phyloP scores from a whole-genome alignment of 129 eudicot genomes.

The Flaveria sonorensis region DNA sequence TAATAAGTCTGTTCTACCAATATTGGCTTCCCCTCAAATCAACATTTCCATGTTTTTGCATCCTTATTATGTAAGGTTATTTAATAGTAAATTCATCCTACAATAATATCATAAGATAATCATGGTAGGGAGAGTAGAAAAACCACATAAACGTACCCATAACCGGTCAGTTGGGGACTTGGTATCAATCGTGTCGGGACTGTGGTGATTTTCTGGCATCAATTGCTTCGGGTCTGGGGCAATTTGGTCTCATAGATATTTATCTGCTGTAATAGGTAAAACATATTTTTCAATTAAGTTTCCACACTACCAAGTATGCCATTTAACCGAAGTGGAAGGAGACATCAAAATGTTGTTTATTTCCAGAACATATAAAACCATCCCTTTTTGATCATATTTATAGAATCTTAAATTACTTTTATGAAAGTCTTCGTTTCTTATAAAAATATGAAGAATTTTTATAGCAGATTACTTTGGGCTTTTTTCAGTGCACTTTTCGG shows the following conservation, averaged over 20 bases:
- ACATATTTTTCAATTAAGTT: too few relatives aligned
- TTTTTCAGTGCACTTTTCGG: too few relatives aligned
- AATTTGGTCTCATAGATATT: too few relatives aligned
- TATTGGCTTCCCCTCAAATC: not conserved
- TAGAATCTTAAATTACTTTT: not conserved
- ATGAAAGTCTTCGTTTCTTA: not conserved
- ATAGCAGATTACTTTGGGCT: too few relatives aligned
- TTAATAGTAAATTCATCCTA: not conserved
- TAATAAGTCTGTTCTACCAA: not conserved
- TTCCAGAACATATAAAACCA: not conserved
- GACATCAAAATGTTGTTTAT: not conserved
- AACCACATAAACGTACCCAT: not conserved
- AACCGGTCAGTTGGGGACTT: not conserved
- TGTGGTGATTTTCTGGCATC: too few relatives aligned
- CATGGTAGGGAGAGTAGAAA: not conserved
- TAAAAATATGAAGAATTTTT: not conserved
- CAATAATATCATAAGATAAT: not conserved
- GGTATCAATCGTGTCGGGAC: not conserved
- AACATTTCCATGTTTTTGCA: conserved; percentile 5
- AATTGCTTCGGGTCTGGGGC: too few relatives aligned
- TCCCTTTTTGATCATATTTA: not conserved
- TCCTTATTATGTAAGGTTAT: not conserved
- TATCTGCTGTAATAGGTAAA: too few relatives aligned
- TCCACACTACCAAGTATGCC: not conserved
- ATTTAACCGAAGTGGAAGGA: not conserved